Conservation (phyloP, 768 basidiomycete species). For the Tricholomella constricta region DNA sequence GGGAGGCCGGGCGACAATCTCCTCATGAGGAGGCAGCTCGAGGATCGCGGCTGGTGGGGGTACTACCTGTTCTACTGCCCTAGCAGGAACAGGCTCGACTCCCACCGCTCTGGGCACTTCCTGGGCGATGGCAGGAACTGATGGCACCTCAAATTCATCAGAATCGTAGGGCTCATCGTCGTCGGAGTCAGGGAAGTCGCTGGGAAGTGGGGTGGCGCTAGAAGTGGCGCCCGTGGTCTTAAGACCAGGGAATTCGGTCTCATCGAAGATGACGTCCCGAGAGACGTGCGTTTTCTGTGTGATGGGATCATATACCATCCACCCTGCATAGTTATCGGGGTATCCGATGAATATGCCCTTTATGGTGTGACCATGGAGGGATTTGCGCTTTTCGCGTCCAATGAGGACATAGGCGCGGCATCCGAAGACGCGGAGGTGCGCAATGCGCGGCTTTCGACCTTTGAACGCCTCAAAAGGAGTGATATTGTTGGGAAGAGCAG, state of each 20-base stretch:
- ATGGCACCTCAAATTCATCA: not conserved
- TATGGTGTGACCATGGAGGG: too few species aligned
- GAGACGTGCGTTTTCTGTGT: not conserved
- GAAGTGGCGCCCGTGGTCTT: not conserved
- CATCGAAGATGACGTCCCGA: too few species aligned
- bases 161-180: too few species aligned
- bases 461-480: slow-evolving; percentile 4
- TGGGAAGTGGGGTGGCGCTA: not conserved
- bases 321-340: too few species aligned
- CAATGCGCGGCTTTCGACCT: slow-evolving; percentile 17
- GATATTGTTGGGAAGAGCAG: not conserved
- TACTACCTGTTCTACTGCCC: not conserved
- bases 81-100: too few species aligned
- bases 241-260: too few species aligned
- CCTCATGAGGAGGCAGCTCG: not conserved
- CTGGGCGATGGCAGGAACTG: too few species aligned
- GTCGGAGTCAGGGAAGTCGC: not conserved
- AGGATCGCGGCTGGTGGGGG: too few species aligned
- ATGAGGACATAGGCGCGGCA: too few species aligned
- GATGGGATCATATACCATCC: slow-evolving; percentile 4
- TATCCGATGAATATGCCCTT: slow-evolving; percentile 39
- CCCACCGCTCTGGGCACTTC: too few species aligned
- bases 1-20: not conserved
- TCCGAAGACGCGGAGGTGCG: slow-evolving; percentile 37
- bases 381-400: too few species aligned